Conservation (phyloP, 1,284 basidiomycete genomes). For the Ganoderma resinaceum region DNA sequence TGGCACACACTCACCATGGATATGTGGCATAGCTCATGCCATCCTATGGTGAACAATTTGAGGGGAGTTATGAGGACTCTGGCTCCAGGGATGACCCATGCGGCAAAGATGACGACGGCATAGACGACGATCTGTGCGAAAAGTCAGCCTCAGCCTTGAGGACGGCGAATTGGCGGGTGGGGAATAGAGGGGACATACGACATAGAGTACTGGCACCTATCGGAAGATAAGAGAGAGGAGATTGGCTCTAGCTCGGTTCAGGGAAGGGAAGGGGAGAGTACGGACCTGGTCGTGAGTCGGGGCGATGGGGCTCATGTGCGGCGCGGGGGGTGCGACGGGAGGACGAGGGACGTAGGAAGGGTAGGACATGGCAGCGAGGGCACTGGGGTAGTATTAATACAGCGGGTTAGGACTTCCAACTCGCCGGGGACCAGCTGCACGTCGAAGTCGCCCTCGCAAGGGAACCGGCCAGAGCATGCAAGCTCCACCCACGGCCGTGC, state of each 20-base stretch:
- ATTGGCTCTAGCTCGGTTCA: conserved; percentile 5
- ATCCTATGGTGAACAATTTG: conserved; percentile 84
- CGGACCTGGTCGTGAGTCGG: conserved; percentile 42
- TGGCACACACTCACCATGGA: conserved; percentile 57
- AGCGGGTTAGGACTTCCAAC: background rate
- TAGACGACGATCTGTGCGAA: conserved; percentile 72
- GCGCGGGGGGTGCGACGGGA: conserved; percentile 36
- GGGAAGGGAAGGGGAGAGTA: conserved; percentile 1
- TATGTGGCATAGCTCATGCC: conserved; percentile 87
- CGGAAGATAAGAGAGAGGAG: conserved; percentile 18
- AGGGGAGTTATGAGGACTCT: conserved; percentile 79
- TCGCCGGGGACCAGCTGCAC: conserved; percentile 17
- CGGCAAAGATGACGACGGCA: conserved; percentile 80
- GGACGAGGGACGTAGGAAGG: conserved; percentile 38
- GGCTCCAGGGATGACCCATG: conserved; percentile 82
- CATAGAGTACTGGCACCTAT: conserved; percentile 61
- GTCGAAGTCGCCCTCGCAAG: conserved; percentile 15
- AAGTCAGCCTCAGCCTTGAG: too few relatives aligned
- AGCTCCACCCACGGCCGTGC: background rate
- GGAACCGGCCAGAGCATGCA: conserved; percentile 9
- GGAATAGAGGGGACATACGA: conserved; percentile 55
- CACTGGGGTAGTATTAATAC: conserved; percentile 26
- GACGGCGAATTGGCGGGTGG: conserved; percentile 5
- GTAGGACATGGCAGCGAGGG: conserved; percentile 31
- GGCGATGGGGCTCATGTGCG: conserved; percentile 37